Evolutionary conservation across 805 yeast species (phyloP).

Genomic region (Debaryomyces maramus): DNA sequence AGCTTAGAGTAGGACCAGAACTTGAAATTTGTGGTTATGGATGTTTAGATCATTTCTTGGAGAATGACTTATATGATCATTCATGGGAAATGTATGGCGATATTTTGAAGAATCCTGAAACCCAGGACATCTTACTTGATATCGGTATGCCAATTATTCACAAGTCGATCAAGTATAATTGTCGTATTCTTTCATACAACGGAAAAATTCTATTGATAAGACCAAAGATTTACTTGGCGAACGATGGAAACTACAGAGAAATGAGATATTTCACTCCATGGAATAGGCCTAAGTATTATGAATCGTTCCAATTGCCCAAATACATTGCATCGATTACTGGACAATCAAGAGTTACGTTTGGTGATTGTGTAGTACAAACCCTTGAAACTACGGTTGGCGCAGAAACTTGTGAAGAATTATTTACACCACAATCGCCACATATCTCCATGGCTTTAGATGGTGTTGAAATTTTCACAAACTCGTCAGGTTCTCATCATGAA

Average conservation of each 20-base stretch:
- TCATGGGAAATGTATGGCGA: slow-evolving; percentile 93
- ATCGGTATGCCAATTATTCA: slow-evolving; percentile 94
- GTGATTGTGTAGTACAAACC: slow-evolving; percentile 87
- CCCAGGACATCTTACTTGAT: slow-evolving; percentile 78
- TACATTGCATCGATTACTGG: slow-evolving; percentile 63
- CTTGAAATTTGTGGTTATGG: slow-evolving; percentile 94
- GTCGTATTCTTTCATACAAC: slow-evolving; percentile 80
- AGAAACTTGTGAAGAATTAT: slow-evolving; percentile 96
- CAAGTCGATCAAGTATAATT: slow-evolving; percentile 85
- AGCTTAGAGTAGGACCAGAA: slow-evolving; percentile 94
- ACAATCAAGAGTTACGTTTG: slow-evolving; percentile 71
- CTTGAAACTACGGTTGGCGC: slow-evolving; percentile 90
- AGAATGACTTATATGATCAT: slow-evolving; percentile 83
- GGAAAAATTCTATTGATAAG: slow-evolving; percentile 80
- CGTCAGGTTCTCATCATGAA: slow-evolving; percentile 98
- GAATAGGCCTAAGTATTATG: slow-evolving; percentile 76
- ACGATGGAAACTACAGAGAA: slow-evolving; percentile 97
- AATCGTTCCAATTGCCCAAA: slow-evolving; percentile 71
- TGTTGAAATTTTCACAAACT: slow-evolving; percentile 94
- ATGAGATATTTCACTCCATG: slow-evolving; percentile 97
- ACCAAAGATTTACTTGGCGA: slow-evolving; percentile 91
- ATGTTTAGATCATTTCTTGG: slow-evolving; percentile 90
- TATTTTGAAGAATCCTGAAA: slow-evolving; percentile 64
- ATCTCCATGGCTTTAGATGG: slow-evolving; percentile 91
- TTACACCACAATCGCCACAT: slow-evolving; percentile 96